Evolutionary conservation across 306 rosid genomes (phyloP), one percentile per base, ranked within the genome.

Genomic region (Vigna mungo): DNA sequence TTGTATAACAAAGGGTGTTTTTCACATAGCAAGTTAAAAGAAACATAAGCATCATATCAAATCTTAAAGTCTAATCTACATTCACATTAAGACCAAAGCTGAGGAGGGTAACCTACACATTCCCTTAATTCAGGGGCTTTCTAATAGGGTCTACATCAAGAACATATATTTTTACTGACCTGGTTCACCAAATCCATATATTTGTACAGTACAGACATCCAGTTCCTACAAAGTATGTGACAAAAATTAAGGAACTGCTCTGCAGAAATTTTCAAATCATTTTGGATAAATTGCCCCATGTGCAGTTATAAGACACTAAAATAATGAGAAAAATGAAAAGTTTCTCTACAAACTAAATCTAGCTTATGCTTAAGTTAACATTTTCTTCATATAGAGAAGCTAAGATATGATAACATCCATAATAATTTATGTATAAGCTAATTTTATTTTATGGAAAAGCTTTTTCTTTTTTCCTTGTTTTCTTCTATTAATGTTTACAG

Each of bases 131-230:
- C 58, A 18, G 20, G 47, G 9, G 18, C 41, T 60, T 65, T 65
- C 30, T 23, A 55, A 77, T 49, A 67, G 41, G 32, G 48, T 21
- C 43, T 36, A 3, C 43, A 52, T 74, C 43, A 65, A 39, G 70
- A 54, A 60, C n/a, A 53, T 71, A 21, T n/a, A 39, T 61, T 36
- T 61, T 66, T 14, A 78, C 87, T 78, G 53, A 85, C 87, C 85
- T 80, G 63, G 63, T 43, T 77, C 71, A 67, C 44, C 25, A 39
- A 68, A 74, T 78, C 67, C 67, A 70, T 13, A 70, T 13, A 61
- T 52, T 55, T 72, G 75, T 62, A 80, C 71, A 44, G 83, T 39
- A 73, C 76, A 73, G 39, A 78, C 64, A 59, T 56, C 78, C 81
- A 54, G 51, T 58, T 76, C 79, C 83, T 41, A 66, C 54, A 75